These are phyloP conservation scores for Chalara sp. DNA, from an alignment of 2,329 filamentous ascomycete species.

Conservation along the genomic window DNA sequence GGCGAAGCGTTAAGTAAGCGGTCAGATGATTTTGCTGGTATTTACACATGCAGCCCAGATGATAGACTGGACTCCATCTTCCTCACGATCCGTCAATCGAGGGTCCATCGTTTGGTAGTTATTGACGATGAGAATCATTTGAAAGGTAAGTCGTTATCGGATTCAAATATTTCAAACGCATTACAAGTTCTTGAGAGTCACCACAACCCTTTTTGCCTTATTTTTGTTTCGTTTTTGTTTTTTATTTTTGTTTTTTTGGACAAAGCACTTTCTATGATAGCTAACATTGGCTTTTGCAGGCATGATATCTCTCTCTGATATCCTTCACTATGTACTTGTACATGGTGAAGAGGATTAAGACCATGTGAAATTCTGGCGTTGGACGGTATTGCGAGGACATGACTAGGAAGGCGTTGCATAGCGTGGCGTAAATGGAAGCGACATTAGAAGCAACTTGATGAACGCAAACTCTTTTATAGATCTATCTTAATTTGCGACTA, in stretches of 20 bases:
- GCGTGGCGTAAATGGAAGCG: constrained; percentile 23
- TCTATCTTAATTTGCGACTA: too few species aligned
- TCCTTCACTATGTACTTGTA: constrained; percentile 87
- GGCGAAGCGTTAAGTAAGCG: constrained; percentile 85
- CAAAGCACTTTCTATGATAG: neutral
- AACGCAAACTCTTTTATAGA: too few species aligned
- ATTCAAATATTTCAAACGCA: too few species aligned
- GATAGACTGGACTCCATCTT: constrained; percentile 94
- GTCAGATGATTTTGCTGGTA: constrained; percentile 86
- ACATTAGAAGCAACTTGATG: too few species aligned
- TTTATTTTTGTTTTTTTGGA: too few species aligned
- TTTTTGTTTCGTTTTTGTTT: too few species aligned
- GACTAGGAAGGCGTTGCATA: constrained; percentile 27
- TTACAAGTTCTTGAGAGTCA: too few species aligned
- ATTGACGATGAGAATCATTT: constrained; percentile 85
- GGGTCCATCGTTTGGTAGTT: constrained; percentile 87
- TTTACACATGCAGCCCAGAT: constrained; percentile 89
- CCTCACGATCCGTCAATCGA: constrained; percentile 89
- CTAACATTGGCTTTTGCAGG: neutral
- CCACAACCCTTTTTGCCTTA: too few species aligned
- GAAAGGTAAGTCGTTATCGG: constrained; percentile 80
- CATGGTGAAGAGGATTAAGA: constrained; percentile 34
- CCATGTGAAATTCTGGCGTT: neutral
- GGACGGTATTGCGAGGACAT: constrained; percentile 12
- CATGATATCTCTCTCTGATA: constrained; percentile 47